phyloP scores from a whole-genome alignment of 225 moss, liverwort and hornwort species.

The Neckera pumila region DNA sequence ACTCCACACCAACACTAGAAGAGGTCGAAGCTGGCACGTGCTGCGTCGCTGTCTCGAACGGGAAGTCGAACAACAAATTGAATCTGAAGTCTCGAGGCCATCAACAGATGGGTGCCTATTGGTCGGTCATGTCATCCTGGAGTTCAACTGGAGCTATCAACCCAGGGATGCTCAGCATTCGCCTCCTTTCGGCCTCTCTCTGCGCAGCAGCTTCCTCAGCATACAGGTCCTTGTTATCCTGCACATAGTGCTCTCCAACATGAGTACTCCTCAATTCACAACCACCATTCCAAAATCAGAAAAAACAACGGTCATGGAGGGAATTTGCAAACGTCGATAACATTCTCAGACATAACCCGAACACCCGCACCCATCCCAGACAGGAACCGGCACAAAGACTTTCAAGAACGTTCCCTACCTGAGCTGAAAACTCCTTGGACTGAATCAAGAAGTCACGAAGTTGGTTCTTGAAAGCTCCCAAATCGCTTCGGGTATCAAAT shows the following conservation, averaged over 20 bases:
- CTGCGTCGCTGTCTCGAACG: background rate
- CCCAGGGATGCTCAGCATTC: background rate
- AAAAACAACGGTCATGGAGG: background rate
- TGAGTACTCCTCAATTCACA: background rate
- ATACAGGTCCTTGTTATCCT: background rate
- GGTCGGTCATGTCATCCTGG: background rate
- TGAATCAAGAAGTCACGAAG: background rate
- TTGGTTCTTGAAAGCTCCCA: constrained; percentile 80
- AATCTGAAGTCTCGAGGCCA: background rate
- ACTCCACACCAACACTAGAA: background rate
- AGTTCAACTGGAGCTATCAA: background rate
- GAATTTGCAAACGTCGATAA: background rate
- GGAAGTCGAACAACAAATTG: background rate
- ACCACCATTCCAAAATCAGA: background rate
- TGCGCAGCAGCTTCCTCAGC: background rate
- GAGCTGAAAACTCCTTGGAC: background rate
- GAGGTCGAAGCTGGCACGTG: background rate
- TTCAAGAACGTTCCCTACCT: background rate
- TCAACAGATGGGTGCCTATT: background rate
- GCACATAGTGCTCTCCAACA: background rate
- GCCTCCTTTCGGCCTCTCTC: background rate
- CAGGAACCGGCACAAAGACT: background rate
- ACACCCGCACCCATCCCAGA: background rate
- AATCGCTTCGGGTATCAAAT: constrained; percentile 65
- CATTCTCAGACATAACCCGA: background rate